These are phyloP conservation scores for Boletus vinaceobasis DNA, from an alignment of 768 basidiomycete genomes.

Conservation along the genomic window DNA sequence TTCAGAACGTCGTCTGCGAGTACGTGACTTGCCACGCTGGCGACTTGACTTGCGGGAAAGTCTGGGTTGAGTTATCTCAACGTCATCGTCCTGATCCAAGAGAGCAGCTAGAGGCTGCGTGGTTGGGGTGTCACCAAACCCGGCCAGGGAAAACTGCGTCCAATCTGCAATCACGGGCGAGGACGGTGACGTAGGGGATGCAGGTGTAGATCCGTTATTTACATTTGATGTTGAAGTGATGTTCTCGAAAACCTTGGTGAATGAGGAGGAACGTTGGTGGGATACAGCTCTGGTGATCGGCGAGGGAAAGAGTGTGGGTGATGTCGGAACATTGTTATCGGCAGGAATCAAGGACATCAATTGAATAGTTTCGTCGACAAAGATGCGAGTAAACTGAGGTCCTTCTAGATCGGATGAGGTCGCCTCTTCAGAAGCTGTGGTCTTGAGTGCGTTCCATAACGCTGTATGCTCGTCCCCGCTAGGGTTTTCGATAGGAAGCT, in stretches of 20 bases:
- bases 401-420: conserved; percentile 26
- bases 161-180: conserved; percentile 47
- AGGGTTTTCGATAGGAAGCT: conserved; percentile 32
- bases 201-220: conserved; percentile 20
- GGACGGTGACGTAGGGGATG: conserved; percentile 29
- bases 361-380: conserved; percentile 66
- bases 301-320: conserved; percentile 29
- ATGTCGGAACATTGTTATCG: conserved; percentile 31
- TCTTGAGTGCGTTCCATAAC: conserved; percentile 57
- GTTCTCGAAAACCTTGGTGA: conserved; percentile 28
- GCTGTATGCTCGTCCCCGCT: conserved; percentile 35
- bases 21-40: conserved; percentile 28
- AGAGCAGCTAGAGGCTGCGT: conserved; percentile 49
- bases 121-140: conserved; percentile 47
- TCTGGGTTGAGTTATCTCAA: conserved; percentile 49
- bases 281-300: conserved; percentile 33
- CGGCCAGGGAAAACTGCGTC: conserved; percentile 63
- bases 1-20: conserved; percentile 20
- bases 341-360: conserved; percentile 49
- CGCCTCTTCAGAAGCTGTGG: conserved; percentile 34
- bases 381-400: conserved; percentile 47
- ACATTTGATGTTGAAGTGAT: conserved; percentile 6
- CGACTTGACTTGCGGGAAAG: conserved; percentile 35
- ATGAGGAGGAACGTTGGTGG: conserved; percentile 33
- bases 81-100: conserved; percentile 60